Evolutionary conservation across 2,329 filamentous ascomycete species (phyloP).

Genomic region (Sporothrix phasma): DNA sequence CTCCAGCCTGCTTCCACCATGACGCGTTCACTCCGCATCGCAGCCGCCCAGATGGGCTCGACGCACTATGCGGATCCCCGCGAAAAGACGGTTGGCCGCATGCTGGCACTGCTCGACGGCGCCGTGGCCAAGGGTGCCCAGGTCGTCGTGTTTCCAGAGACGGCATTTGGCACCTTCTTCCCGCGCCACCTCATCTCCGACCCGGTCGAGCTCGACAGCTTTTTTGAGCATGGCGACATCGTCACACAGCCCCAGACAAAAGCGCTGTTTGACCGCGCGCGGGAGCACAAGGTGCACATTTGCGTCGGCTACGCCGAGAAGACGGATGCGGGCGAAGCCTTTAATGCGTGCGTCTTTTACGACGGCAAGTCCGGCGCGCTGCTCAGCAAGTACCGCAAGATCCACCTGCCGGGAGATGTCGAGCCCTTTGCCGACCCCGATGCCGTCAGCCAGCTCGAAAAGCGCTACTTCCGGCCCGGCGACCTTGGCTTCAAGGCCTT

Average conservation of each 20-base stretch:
- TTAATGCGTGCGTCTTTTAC: conserved; percentile 43
- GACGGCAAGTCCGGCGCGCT: conserved; percentile 33
- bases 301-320: conserved; percentile 44
- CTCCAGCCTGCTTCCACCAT: conserved; percentile 9
- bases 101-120: conserved; percentile 38
- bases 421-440: conserved; percentile 41
- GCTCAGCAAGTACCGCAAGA: conserved; percentile 44
- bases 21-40: conserved; percentile 25
- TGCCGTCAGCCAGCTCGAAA: conserved; percentile 43
- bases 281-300: conserved; percentile 38
- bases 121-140: conserved; percentile 36
- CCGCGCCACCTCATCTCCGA: conserved; percentile 40
- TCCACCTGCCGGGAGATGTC: conserved; percentile 43
- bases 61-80: conserved; percentile 32
- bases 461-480: conserved; percentile 44
- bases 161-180: conserved; percentile 47
- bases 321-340: conserved; percentile 27
- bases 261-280: conserved; percentile 40
- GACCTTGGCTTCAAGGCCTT: conserved; percentile 45
- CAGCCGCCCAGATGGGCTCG: conserved; percentile 44
- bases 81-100: conserved; percentile 35
- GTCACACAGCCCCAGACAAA: conserved; percentile 35
- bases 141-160: conserved; percentile 44
- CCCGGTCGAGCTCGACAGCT: conserved; percentile 33
- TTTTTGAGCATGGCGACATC: conserved; percentile 40